These are phyloP conservation scores for Ceratocystis cacaofunesta DNA, from an alignment of 2,329 filamentous ascomycete species.

Conservation along the genomic window DNA sequence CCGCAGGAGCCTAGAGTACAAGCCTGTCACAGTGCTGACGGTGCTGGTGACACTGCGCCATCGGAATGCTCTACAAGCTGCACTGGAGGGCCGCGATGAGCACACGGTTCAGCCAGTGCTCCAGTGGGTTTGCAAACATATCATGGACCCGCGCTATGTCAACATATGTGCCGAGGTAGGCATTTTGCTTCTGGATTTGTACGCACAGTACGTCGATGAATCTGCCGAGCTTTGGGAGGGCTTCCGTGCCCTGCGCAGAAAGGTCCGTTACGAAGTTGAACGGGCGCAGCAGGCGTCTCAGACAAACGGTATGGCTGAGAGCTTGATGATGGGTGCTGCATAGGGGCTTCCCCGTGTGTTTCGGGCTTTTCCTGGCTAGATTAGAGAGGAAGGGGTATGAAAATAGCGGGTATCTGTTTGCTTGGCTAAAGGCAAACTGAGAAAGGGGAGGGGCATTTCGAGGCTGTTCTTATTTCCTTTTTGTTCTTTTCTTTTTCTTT, in stretches of 20 bases:
- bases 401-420: background rate
- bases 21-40: slow-evolving; percentile 52
- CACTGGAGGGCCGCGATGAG: slow-evolving; percentile 70
- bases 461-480: background rate
- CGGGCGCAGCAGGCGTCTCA: slow-evolving; percentile 68
- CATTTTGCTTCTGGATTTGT: slow-evolving; percentile 71
- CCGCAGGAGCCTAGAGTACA: slow-evolving; percentile 34
- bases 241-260: slow-evolving; percentile 52
- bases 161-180: slow-evolving; percentile 69
- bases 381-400: background rate
- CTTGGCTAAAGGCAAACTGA: background rate
- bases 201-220: slow-evolving; percentile 62
- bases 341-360: background rate
- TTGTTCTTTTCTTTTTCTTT: background rate
- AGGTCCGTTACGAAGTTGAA: slow-evolving; percentile 65
- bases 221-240: slow-evolving; percentile 57
- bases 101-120: slow-evolving; percentile 67
- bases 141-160: slow-evolving; percentile 70
- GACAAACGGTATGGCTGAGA: slow-evolving; percentile 78
- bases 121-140: slow-evolving; percentile 65
- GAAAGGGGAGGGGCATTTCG: background rate
- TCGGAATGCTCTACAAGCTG: slow-evolving; percentile 67
- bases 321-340: slow-evolving; percentile 35
- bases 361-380: background rate
- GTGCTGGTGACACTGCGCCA: slow-evolving; percentile 74